Percentiles rank a stretch among this genome's conserved stretches.
Conservation (phyloP, 805 yeast genomes). For the Candida methanosorbosa region DNA sequence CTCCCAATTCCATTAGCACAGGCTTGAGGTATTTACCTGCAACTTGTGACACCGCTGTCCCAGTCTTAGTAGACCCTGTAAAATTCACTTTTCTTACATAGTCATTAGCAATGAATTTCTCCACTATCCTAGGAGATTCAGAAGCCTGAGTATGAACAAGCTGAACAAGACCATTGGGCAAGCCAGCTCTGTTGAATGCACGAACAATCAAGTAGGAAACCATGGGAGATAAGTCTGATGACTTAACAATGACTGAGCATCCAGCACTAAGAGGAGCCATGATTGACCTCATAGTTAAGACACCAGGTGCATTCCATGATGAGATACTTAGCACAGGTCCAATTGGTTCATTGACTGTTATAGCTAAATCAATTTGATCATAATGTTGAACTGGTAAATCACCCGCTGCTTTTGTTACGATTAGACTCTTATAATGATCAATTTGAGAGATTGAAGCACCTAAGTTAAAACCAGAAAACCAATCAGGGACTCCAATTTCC, state of each 20-base stretch:
- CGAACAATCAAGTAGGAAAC: conserved; percentile 24
- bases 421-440: conserved; percentile 19
- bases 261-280: conserved; percentile 40
- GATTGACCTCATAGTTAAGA: conserved; percentile 30
- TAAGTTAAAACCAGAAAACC: conserved; percentile 29
- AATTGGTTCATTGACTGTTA: conserved; percentile 28
- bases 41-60: conserved; percentile 24
- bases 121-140: conserved; percentile 19
- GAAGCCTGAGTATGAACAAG: conserved; percentile 23
- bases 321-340: conserved; percentile 39
- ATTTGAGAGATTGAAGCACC: conserved; percentile 21
- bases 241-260: conserved; percentile 34
- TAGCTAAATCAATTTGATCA: conserved; percentile 5
- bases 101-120: conserved; percentile 18
- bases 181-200: conserved; percentile 29
- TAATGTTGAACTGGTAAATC: conserved; percentile 12
- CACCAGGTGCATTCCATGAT: conserved; percentile 42
- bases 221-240: conserved; percentile 30
- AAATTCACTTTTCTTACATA: conserved; percentile 31
- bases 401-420: conserved; percentile 12
- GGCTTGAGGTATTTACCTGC: conserved; percentile 34
- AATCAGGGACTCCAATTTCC: conserved; percentile 26
- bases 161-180: conserved; percentile 27
- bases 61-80: conserved; percentile 37
- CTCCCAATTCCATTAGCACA: conserved; percentile 34